Conservation (phyloP, 2,329 filamentous ascomycete genomes). For the Colletotrichum theobromicola region DNA sequence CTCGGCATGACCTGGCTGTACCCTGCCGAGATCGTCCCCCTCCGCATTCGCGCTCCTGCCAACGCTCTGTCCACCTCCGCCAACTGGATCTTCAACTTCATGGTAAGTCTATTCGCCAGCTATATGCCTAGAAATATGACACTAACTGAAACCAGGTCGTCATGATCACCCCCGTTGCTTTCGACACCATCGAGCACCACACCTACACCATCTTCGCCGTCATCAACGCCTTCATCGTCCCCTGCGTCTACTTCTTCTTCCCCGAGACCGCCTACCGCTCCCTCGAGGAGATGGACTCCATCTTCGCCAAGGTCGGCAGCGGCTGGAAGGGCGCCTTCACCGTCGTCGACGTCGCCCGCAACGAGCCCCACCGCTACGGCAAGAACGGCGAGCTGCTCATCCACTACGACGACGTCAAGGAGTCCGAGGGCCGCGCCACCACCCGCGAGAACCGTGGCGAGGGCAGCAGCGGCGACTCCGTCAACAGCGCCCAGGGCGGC, state of each 20-base stretch:
- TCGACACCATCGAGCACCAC: constrained; percentile 61
- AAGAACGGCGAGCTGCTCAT: constrained; percentile 64
- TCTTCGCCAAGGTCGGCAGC: constrained; percentile 60
- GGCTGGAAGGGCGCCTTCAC: constrained; percentile 40
- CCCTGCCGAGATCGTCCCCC: constrained; percentile 64
- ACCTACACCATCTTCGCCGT: constrained; percentile 72
- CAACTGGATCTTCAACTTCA: constrained; percentile 70
- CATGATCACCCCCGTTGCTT: constrained; percentile 66
- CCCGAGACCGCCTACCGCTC: constrained; percentile 69
- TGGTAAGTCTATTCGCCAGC: constrained; percentile 34
- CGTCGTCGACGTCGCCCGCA: constrained; percentile 40
- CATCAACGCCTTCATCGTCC: constrained; percentile 66
- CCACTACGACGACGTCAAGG: constrained; percentile 45
- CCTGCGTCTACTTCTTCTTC: constrained; percentile 65
- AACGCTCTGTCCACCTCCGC: constrained; percentile 60
- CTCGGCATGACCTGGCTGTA: constrained; percentile 68
- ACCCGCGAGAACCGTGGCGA: constrained; percentile 18
- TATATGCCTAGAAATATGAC: background rate
- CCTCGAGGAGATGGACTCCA: constrained; percentile 70
- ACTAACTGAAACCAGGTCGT: constrained; percentile 47
- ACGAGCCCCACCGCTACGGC: constrained; percentile 62
- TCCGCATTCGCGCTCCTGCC: constrained; percentile 64
- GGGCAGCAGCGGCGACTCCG: constrained; percentile 11
- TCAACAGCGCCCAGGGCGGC: constrained; percentile 6
- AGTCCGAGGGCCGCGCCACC: constrained; percentile 30